Percentiles rank a stretch among this genome's conserved stretches.
Conservation (phyloP, 1,284 basidiomycete species). For the Irpex sp. region DNA sequence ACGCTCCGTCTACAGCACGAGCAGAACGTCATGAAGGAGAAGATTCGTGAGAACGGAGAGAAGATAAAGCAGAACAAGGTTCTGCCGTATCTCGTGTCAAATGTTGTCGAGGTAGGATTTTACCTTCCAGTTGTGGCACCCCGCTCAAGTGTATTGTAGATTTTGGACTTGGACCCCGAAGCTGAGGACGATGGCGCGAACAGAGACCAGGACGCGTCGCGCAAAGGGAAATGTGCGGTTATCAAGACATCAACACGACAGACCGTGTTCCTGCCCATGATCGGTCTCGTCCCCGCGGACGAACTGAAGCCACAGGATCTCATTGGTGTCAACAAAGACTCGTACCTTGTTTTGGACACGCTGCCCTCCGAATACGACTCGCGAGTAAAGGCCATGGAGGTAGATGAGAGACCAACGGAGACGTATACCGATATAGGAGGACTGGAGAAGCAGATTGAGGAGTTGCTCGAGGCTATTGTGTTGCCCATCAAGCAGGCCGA, state of each 20-base stretch:
- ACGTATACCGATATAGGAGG: slow-evolving; percentile 81
- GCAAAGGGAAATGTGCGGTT: slow-evolving; percentile 96
- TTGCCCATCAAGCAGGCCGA: slow-evolving; percentile 81
- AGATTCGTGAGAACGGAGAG: slow-evolving; percentile 96
- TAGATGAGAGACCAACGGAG: slow-evolving; percentile 78
- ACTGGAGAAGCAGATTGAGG: slow-evolving; percentile 81
- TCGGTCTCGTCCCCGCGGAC: slow-evolving; percentile 93
- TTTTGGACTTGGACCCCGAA: slow-evolving; percentile 93
- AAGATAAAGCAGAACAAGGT: slow-evolving; percentile 99
- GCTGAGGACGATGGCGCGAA: slow-evolving; percentile 92
- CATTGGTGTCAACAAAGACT: slow-evolving; percentile 99
- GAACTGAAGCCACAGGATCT: slow-evolving; percentile 89
- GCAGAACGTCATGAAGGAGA: slow-evolving; percentile 94
- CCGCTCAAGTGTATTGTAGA: slow-evolving; percentile 43
- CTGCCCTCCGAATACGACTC: slow-evolving; percentile 77
- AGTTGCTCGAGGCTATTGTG: slow-evolving; percentile 78
- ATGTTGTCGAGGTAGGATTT: slow-evolving; percentile 87
- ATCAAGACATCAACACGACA: slow-evolving; percentile 98
- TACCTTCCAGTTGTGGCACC: not conserved
- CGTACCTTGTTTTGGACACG: slow-evolving; percentile 95
- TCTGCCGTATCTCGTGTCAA: slow-evolving; percentile 95
- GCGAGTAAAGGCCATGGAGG: slow-evolving; percentile 91
- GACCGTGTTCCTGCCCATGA: slow-evolving; percentile 97
- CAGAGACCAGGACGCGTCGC: slow-evolving; percentile 90
- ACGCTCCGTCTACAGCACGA: slow-evolving; percentile 91